Percentiles rank a stretch among this genome's conserved stretches.
phyloP scores from a whole-genome alignment of 495 filamentous ascomycete species.

The Parmelia sp. region DNA sequence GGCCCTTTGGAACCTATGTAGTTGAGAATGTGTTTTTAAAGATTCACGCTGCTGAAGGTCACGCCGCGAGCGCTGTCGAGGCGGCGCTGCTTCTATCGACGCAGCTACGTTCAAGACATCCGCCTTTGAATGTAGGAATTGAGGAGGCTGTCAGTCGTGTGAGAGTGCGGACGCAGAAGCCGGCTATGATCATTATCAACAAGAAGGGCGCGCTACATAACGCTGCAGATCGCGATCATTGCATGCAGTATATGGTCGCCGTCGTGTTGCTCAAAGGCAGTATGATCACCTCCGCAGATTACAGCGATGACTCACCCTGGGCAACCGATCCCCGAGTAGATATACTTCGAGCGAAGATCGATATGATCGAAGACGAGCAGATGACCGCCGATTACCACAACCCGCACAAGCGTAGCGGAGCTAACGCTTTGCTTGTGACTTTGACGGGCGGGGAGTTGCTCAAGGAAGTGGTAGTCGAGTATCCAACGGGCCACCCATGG shows the following conservation, averaged over 20 bases:
- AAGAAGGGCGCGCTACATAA: conserved; percentile 37
- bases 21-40: conserved; percentile 39
- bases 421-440: too few relatives aligned
- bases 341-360: neutral
- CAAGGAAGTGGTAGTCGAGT: too few relatives aligned
- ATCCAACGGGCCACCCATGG: too few relatives aligned
- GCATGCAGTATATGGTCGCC: conserved; percentile 39
- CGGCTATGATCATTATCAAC: conserved; percentile 38
- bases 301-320: conserved; percentile 9
- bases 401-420: too few relatives aligned
- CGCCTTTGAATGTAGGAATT: too few relatives aligned
- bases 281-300: conserved; percentile 31
- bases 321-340: neutral
- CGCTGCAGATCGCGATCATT: conserved; percentile 44
- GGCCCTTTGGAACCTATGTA: conserved; percentile 31
- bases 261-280: conserved; percentile 35
- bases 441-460: too few relatives aligned
- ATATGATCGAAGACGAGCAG: neutral
- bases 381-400: neutral
- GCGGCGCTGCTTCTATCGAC: conserved; percentile 22
- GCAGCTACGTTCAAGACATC: too few relatives aligned
- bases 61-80: conserved; percentile 36
- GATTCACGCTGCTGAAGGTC: conserved; percentile 35
- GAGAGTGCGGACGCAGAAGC: conserved; percentile 32
- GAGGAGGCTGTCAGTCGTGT: too few relatives aligned